Evolutionary conservation across 2,329 filamentous ascomycete genomes (phyloP).

Genomic region (Calonectria ilicicola): DNA sequence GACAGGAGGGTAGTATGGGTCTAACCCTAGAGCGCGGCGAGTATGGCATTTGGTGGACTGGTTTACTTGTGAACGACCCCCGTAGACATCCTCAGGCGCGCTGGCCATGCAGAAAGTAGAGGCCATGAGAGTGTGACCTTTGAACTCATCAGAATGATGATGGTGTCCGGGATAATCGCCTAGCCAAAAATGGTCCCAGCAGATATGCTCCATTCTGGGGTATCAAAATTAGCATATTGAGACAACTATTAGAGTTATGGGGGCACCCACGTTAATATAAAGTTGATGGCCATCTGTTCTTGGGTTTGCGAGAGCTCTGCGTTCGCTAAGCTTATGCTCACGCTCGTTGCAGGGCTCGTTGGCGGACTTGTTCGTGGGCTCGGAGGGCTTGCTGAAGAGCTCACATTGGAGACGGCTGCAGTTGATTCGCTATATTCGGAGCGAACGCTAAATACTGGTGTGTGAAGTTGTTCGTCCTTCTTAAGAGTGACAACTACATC

Average conservation of each 20-base stretch:
- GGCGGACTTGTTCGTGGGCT: conserved; percentile 20
- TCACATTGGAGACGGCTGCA: background rate
- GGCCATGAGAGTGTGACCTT: conserved; percentile 60
- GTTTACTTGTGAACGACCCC: conserved; percentile 38
- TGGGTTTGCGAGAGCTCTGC: conserved; percentile 51
- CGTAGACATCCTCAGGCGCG: conserved; percentile 51
- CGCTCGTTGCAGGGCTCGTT: conserved; percentile 32
- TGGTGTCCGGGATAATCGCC: conserved; percentile 52
- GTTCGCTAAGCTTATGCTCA: conserved; percentile 23
- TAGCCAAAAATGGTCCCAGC: conserved; percentile 62
- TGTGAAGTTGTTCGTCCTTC: conserved; percentile 54
- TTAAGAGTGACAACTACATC: conserved; percentile 56
- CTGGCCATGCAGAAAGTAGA: conserved; percentile 55
- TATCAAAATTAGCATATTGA: conserved; percentile 10
- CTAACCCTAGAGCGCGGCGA: conserved; percentile 26
- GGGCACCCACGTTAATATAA: conserved; percentile 62
- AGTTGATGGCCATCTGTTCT: conserved; percentile 62
- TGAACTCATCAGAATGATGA: conserved; percentile 45
- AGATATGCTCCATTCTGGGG: conserved; percentile 63
- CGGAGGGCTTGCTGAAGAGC: background rate
- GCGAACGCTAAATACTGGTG: conserved; percentile 58
- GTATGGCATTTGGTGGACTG: conserved; percentile 31
- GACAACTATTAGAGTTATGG: background rate
- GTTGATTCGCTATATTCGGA: conserved; percentile 36
- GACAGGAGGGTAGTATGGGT: conserved; percentile 36